Evolutionary conservation across 2,329 filamentous ascomycete genomes (phyloP).

Genomic region (Coniochaeta ligniaria): DNA sequence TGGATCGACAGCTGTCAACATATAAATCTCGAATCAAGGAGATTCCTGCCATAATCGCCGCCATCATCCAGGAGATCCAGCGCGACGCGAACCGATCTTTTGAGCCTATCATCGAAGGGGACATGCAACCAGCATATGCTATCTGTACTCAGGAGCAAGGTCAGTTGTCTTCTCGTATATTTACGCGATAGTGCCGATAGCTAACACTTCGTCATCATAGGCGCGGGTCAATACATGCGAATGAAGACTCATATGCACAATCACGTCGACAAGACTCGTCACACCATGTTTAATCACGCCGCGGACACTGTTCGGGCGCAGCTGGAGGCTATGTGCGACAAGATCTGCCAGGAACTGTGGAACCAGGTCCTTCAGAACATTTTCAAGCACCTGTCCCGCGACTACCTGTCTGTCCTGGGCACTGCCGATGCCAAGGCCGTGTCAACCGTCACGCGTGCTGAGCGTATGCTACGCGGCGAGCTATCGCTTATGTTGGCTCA

Average conservation of each 20-base stretch:
- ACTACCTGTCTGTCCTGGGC: slow-evolving; percentile 12
- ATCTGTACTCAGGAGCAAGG: slow-evolving; percentile 10
- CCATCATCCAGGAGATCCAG: slow-evolving; percentile 11
- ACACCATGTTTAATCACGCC: slow-evolving; percentile 14
- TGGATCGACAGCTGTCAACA: slow-evolving; percentile 15
- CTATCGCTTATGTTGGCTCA: slow-evolving; percentile 5
- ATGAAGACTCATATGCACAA: slow-evolving; percentile 17
- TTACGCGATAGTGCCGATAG: background rate
- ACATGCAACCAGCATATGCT: slow-evolving; percentile 15
- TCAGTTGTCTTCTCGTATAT: background rate
- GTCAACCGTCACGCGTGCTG: slow-evolving; percentile 6
- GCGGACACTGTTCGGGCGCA: slow-evolving; percentile 11
- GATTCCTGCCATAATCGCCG: slow-evolving; percentile 4
- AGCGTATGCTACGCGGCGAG: slow-evolving; percentile 11
- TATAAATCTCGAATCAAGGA: slow-evolving; percentile 8
- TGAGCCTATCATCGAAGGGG: slow-evolving; percentile 11
- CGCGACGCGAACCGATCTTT: slow-evolving; percentile 16
- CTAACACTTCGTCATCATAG: slow-evolving; percentile 2
- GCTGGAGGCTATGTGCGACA: slow-evolving; percentile 9
- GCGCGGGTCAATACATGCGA: slow-evolving; percentile 13
- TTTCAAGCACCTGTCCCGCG: slow-evolving; percentile 3
- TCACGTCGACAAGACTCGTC: slow-evolving; percentile 10
- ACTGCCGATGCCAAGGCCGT: slow-evolving; percentile 1
- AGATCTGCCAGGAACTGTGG: background rate
- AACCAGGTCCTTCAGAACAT: background rate